Conservation (phyloP, 106 monocot species). For the Chionographis japonica region DNA sequence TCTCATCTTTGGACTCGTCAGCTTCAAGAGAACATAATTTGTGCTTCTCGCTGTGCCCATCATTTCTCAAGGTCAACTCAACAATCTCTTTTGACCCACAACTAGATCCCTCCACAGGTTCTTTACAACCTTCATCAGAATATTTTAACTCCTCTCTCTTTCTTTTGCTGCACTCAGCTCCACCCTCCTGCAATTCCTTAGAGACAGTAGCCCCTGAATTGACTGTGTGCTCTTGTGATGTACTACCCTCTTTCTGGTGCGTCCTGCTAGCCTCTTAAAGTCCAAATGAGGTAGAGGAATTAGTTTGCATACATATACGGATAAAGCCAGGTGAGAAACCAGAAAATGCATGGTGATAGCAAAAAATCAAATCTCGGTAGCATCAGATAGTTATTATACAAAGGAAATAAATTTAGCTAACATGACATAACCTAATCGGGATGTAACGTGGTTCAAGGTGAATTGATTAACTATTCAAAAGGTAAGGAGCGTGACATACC, state of each 20-base stretch:
- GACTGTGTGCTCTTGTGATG: not conserved
- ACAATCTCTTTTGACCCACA: slow-evolving; percentile 7
- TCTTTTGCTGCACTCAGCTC: slow-evolving; percentile 9
- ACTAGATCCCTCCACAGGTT: slow-evolving; percentile 12
- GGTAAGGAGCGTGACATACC: slow-evolving; percentile 11
- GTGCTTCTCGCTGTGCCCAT: not conserved
- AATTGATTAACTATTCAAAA: not conserved
- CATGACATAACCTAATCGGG: too few relatives aligned
- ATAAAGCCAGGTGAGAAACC: not conserved
- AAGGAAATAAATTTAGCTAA: too few relatives aligned
- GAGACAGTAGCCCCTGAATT: slow-evolving; percentile 7
- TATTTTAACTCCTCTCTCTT: not conserved
- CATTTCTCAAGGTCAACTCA: slow-evolving; percentile 1
- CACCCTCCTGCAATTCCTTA: slow-evolving; percentile 2
- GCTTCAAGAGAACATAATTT: slow-evolving; percentile 1
- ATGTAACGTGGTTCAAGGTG: not conserved
- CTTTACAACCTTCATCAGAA: slow-evolving; percentile 6
- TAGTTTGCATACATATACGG: not conserved
- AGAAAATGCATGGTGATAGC: not conserved
- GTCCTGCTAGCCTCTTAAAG: not conserved
- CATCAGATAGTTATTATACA: too few relatives aligned
- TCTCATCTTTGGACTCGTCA: not conserved
- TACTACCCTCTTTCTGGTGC: not conserved
- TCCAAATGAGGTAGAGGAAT: slow-evolving; percentile 2
- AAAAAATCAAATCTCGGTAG: too few relatives aligned